Evolutionary conservation across 129 eudicot genomes (phyloP).

Genomic region (Smallanthus sonchifolius): DNA sequence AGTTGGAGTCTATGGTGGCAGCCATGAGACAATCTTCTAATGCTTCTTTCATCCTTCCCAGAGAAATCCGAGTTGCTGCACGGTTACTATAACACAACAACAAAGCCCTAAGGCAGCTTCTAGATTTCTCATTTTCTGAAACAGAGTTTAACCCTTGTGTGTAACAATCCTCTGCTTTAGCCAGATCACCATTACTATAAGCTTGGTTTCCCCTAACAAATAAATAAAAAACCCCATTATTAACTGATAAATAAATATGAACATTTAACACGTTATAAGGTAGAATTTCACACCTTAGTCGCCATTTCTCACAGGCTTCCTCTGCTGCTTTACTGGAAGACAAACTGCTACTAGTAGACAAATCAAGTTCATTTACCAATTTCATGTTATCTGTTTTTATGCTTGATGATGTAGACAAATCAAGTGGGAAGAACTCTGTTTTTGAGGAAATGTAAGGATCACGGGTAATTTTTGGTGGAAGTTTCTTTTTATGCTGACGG

Average conservation of each 20-base stretch:
- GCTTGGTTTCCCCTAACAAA: slow-evolving; percentile 90
- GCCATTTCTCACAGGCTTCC: slow-evolving; percentile 93
- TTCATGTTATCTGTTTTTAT: slow-evolving; percentile 31
- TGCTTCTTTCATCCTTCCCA: slow-evolving; percentile 87
- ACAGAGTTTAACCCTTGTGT: slow-evolving; percentile 78
- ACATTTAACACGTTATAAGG: not conserved
- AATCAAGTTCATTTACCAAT: slow-evolving; percentile 31
- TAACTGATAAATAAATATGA: not conserved
- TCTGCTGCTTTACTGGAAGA: slow-evolving; percentile 57
- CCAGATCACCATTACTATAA: slow-evolving; percentile 65
- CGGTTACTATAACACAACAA: slow-evolving; percentile 95
- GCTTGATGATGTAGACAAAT: slow-evolving; percentile 24
- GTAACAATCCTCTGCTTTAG: slow-evolving; percentile 83
- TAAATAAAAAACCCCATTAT: not conserved
- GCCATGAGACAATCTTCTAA: slow-evolving; percentile 77
- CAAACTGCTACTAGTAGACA: slow-evolving; percentile 17
- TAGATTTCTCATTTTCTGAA: slow-evolving; percentile 63
- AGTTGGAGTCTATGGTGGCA: slow-evolving; percentile 68
- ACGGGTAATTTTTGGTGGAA: slow-evolving; percentile 36
- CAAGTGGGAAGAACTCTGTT: slow-evolving; percentile 33
- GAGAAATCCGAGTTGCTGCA: slow-evolving; percentile 83
- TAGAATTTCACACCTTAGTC: slow-evolving; percentile 59
- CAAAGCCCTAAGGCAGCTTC: slow-evolving; percentile 62
- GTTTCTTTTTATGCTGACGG: slow-evolving; percentile 57
- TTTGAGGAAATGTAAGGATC: slow-evolving; percentile 41